Conservation (phyloP, 345 rosid genomes). For the Gossypium sturtianum region DNA sequence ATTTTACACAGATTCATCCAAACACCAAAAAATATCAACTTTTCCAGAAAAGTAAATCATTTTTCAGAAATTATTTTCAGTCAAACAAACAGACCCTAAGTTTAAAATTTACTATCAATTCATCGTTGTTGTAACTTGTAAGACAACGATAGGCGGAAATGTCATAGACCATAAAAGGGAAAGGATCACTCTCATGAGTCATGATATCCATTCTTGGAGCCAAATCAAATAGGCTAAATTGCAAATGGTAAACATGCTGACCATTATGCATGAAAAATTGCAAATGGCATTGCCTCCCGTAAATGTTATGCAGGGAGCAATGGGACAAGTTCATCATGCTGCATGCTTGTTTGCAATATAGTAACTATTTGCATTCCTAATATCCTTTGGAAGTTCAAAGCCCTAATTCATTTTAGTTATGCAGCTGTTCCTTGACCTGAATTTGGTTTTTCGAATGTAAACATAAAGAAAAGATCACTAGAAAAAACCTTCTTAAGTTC, state of each 20-base stretch:
- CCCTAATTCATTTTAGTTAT: neutral
- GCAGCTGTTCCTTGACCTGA: neutral
- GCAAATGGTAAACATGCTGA: neutral
- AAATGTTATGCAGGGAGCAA: neutral
- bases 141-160: neutral
- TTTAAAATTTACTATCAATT: neutral
- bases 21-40: too few species aligned
- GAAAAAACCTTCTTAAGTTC: neutral
- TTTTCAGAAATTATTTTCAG: too few species aligned
- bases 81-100: neutral
- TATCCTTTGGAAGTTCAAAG: neutral
- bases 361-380: neutral
- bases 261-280: neutral
- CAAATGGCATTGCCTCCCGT: neutral
- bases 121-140: neutral
- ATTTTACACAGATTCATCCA: too few species aligned
- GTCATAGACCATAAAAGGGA: neutral
- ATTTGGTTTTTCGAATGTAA: neutral
- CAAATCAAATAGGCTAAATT: neutral
- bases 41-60: fast-evolving
- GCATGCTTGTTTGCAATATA: neutral
- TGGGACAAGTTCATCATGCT: neutral
- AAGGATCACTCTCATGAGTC: neutral
- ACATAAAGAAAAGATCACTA: neutral
- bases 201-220: neutral